Evolutionary conservation across 225 moss, liverwort and hornwort species (phyloP).

Genomic region (Polytrichum commune): DNA sequence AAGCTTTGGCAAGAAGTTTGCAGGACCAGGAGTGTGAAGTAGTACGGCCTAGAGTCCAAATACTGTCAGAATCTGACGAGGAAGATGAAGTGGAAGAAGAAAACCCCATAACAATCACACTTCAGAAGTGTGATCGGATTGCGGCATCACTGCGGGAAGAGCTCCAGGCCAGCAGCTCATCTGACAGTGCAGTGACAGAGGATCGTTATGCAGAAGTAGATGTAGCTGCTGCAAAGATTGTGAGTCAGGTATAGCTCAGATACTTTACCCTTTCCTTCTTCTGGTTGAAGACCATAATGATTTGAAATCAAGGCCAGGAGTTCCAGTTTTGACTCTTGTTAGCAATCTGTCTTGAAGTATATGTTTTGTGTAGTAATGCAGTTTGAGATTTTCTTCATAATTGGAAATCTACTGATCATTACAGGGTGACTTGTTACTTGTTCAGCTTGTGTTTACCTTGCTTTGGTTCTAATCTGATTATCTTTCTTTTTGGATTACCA

Average conservation of each 20-base stretch:
- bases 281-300: too few species aligned
- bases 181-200: conserved; percentile 44
- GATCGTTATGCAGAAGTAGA: conserved; percentile 93
- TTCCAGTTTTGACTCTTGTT: too few species aligned
- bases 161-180: conserved; percentile 54
- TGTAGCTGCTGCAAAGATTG: conserved; percentile 76
- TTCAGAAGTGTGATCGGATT: conserved; percentile 84
- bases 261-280: too few species aligned
- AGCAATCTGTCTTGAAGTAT: too few species aligned
- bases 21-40: conserved; percentile 37
- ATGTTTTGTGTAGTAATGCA: too few species aligned
- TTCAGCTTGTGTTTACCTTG: too few species aligned
- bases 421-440: too few species aligned
- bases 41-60: conserved; percentile 40
- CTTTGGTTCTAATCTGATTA: too few species aligned
- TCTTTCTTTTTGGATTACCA: conserved; percentile 13
- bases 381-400: too few species aligned
- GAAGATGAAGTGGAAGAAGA: conserved; percentile 37
- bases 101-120: conserved; percentile 71
- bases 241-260: conserved; percentile 53
- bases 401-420: too few species aligned
- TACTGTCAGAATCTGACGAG: conserved; percentile 52
- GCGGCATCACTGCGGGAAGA: conserved; percentile 79
- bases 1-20: conserved; percentile 24
- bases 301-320: too few species aligned